Evolutionary conservation across 208 protist genomes (phyloP).

Genomic region (Acanthamoeba triangularis): DNA sequence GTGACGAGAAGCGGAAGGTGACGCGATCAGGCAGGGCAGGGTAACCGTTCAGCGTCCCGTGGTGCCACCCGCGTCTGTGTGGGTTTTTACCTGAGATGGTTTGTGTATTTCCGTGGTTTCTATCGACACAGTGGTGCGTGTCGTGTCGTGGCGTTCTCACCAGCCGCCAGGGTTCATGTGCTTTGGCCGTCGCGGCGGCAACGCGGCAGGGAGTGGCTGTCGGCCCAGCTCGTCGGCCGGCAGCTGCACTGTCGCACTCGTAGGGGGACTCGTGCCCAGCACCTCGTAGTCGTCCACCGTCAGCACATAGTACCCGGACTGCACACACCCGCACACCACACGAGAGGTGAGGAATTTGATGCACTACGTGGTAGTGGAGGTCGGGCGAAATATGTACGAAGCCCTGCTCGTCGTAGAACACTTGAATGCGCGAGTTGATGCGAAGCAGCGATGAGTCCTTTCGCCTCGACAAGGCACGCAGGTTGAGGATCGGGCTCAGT

Average conservation of each 20-base stretch:
- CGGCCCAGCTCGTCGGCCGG: background rate
- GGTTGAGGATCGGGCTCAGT: background rate
- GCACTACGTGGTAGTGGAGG: background rate
- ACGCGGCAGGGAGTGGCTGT: background rate
- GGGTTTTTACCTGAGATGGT: too few species aligned
- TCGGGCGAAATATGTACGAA: background rate
- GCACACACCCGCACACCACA: background rate
- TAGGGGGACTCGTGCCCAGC: background rate
- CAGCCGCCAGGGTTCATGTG: too few species aligned
- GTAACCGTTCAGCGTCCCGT: too few species aligned
- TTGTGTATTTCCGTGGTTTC: too few species aligned
- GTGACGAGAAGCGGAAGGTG: too few species aligned
- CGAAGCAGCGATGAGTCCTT: background rate
- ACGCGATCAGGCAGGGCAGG: too few species aligned
- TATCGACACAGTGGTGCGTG: too few species aligned
- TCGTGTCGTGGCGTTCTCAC: too few species aligned
- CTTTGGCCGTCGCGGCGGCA: too few species aligned
- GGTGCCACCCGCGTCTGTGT: too few species aligned
- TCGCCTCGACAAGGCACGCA: background rate
- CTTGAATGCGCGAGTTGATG: background rate
- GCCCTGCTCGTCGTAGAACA: conserved; percentile 14
- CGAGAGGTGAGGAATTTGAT: background rate
- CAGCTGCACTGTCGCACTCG: background rate
- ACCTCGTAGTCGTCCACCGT: background rate
- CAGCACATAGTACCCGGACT: conserved; percentile 31